Base-by-base conservation (phyloP, 2,329 filamentous ascomycete genomes). In the Aspergillus sergii region DNA sequence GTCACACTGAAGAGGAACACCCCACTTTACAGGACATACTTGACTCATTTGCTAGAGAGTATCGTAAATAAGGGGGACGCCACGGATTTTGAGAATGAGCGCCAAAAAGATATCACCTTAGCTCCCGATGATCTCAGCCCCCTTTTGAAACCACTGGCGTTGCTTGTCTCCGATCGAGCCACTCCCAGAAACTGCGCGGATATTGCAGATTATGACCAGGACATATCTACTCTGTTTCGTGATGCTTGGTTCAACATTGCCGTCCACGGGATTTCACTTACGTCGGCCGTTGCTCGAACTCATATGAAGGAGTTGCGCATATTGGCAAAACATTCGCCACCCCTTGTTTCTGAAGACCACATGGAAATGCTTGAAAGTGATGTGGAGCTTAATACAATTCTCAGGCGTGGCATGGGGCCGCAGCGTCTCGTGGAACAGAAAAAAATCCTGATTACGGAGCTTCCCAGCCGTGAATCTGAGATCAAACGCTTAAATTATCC, bases 231-330 rank as follows among this genome's bases (percentile, higher is more conserved):
- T 30, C 81, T 96, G 61, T 86, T 95, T 69, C 89, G 94, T 58
- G 94, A 99, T 82, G 92, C 93, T 6, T 99, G 95, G 95, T 98
- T 97, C 81, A 99, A 99, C 72, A 93, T 98, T 66, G 92, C 94
- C 26, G 91, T 97, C 0, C 95, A 99, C 76, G 95, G 94, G 5
- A 96, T 98, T 75, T 90, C 89, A 11, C 84, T 90, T 12, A 86
- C 86, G 19, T 94, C 93, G 0, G 86, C 89, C 19, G 86, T 91
- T 60, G 91, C 90, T 21, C 90, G 89, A 74, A 86, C 87, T 68
- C 88, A 96, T 71, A 79, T 89, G 57, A 85, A 90, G 62, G 93
- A 97, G 73, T 84, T 99, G 23, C 88, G 91, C 28, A 84, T 92
- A 41, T 89, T 99, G 74, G 94, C 96, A 1, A 88, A 93, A 58